Base-by-base conservation (phyloP, 768 basidiomycete genomes). In the Boletus huronensis region DNA sequence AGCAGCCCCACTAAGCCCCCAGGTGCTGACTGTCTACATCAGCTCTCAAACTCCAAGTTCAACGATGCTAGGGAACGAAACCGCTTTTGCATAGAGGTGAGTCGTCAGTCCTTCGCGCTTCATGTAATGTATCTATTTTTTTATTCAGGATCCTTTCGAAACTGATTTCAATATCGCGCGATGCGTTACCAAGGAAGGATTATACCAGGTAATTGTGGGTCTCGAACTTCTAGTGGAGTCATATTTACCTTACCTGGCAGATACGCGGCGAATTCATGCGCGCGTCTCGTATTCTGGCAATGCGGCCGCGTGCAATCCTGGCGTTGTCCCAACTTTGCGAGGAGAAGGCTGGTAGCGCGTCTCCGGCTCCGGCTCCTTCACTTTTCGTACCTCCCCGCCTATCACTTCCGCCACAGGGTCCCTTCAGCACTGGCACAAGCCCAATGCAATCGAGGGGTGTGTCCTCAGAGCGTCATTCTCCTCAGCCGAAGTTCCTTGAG, bases 251-350 rank as follows among this genome's bases (percentile, higher is more conserved):
- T n/a, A 17, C 8, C 4, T 29, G 42, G 8, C 61, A 98, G 95
- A 94, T 99, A 65, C 94, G 96, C 14, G 95, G 96, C 9, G 96
- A 98, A 74, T 96, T 99, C 70, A 96, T 96, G 92, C 87, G 96
- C 34, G 96, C 95, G 5, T 85, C 88, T 23, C 81, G 93, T 52
- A 90, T 98, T 53, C 77, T 99, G 32, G 79, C 85, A 11, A 75
- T 79, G 58, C 87, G 88, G 29, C 92, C 90, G 2, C 85, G 90
- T 46, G 91, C 90, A 8, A 82, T 89, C 31, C 71, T 87, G 19
- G 89, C 91, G 5, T 78, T 98, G 17, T 85, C 93, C 2, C 88
- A 94, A 60, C 82, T 99, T 13, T 97, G 95, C 64, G 91, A 93
- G 64, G 95, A 98, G 69, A 85, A 93, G 23, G 84, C 84, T 51